Evolutionary conservation across 2,329 filamentous ascomycete species (phyloP).

Genomic region (Botryosphaeria agaves): DNA sequence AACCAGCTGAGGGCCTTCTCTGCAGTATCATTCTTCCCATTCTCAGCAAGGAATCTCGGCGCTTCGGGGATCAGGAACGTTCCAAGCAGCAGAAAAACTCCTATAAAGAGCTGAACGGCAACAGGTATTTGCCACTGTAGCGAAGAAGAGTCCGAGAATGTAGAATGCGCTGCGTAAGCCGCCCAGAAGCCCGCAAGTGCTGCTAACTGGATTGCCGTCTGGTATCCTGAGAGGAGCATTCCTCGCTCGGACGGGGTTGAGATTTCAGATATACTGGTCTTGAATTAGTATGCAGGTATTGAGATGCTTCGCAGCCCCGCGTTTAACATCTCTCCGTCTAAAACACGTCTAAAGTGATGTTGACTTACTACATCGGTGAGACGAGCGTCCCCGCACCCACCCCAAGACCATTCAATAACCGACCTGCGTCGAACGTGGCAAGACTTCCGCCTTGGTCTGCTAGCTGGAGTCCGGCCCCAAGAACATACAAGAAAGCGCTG

Average conservation of each 20-base stretch:
- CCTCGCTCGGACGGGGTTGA: slow-evolving; percentile 3
- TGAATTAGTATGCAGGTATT: neutral
- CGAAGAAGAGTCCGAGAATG: slow-evolving; percentile 1
- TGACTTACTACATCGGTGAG: slow-evolving; percentile 4
- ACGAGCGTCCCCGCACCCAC: slow-evolving; percentile 5
- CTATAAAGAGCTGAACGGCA: slow-evolving; percentile 2
- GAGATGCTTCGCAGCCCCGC: too few species aligned
- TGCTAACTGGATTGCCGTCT: slow-evolving; percentile 2
- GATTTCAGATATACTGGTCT: slow-evolving; percentile 4
- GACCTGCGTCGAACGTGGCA: slow-evolving; percentile 3
- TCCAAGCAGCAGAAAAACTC: slow-evolving; percentile 2
- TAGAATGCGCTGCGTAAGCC: slow-evolving; percentile 2
- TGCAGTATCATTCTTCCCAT: slow-evolving; percentile 1
- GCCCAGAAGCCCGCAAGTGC: slow-evolving; percentile 3
- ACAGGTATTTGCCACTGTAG: slow-evolving; percentile 4
- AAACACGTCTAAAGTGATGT: neutral
- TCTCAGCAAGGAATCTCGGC: slow-evolving; percentile 1
- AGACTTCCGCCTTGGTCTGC: slow-evolving; percentile 1
- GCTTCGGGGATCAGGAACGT: slow-evolving; percentile 3
- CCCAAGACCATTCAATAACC: slow-evolving; percentile 4
- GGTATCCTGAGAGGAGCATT: slow-evolving; percentile 4
- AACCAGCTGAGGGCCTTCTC: slow-evolving; percentile 1
- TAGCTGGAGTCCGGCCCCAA: slow-evolving; percentile 4
- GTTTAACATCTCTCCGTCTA: too few species aligned
- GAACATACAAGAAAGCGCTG: slow-evolving; percentile 3